Base-by-base conservation (phyloP, 208 protist genomes). In the Trypanosoma vivax region DNA sequence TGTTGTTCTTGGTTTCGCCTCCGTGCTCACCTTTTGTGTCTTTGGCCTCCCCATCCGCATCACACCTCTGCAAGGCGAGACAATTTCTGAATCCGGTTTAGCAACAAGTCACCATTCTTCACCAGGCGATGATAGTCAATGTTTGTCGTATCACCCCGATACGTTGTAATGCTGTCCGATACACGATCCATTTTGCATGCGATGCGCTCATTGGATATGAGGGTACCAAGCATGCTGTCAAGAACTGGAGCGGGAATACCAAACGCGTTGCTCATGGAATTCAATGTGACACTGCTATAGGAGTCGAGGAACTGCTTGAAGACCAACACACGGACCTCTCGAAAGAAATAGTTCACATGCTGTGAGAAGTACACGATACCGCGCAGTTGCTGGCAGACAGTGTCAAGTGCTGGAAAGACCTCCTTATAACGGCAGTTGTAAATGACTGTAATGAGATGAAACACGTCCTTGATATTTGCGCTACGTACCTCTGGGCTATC, bases 281-380 rank as follows among this genome's bases (percentile, higher is more conserved):
- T 62, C 18, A 99, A 65, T 25, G 88, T 95, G 7, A 99, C 96
- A 61, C 90, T 97, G 62, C 92, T 91, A 79, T 99, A 99, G 5
- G 94, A 97, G 61, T 99, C 93, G n/a, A 99, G 86, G 63, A 98
- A 98, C 85, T 99, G 98, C 35, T 73, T 92, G 62, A 99, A 99
- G 28, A 97, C 92, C 7, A 94, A 57, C 30, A 99, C 87, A 31
- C 97, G 88, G 62, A 98, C 83, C 70, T 99, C 97, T 39, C 97
- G 85, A 45, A 94, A 94, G 62, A 97, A 98, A 75, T 97, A 99
- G 42, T 88, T 84, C 25, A 95, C 79, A 65, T 99, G 97, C 5
- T 63, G 48, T 4, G 85, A 68, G 5, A 99, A 55, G 75, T 91
- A 98, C n/a, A 95, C 77, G 54, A 98, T 76, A 18, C 50, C 62